Evolutionary conservation across 1,284 basidiomycete species (phyloP).

Genomic region (Cerrena zonata): DNA sequence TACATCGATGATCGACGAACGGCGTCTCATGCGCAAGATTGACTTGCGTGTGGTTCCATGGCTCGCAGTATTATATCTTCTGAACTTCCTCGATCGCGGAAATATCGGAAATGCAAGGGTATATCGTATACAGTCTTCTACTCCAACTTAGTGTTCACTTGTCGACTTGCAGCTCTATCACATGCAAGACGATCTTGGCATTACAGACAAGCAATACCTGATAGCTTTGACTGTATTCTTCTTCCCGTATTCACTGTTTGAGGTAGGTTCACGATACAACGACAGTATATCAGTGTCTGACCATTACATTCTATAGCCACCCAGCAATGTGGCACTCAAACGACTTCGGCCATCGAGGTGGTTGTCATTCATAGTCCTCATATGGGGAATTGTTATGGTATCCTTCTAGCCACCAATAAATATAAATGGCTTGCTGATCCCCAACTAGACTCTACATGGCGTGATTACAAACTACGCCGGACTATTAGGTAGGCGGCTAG

Average conservation of each 20-base stretch:
- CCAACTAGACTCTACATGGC: slow-evolving; percentile 26
- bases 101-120: slow-evolving; percentile 80
- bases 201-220: slow-evolving; percentile 61
- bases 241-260: slow-evolving; percentile 60
- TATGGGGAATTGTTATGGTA: slow-evolving; percentile 31
- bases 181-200: slow-evolving; percentile 48
- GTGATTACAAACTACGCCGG: slow-evolving; percentile 28
- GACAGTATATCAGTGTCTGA: neutral
- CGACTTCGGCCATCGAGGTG: slow-evolving; percentile 35
- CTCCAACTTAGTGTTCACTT: neutral
- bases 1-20: slow-evolving; percentile 52
- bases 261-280: slow-evolving; percentile 29
- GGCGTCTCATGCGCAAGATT: slow-evolving; percentile 58
- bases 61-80: slow-evolving; percentile 68
- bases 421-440: neutral
- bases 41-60: slow-evolving; percentile 63
- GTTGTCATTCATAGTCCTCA: slow-evolving; percentile 30
- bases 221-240: slow-evolving; percentile 62
- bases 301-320: slow-evolving; percentile 19
- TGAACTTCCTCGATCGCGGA: slow-evolving; percentile 72
- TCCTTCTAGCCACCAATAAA: neutral
- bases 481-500: slow-evolving; percentile 25
- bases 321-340: slow-evolving; percentile 36
- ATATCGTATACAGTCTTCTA: slow-evolving; percentile 4
- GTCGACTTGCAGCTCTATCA: slow-evolving; percentile 44